Percentiles rank a stretch among this genome's conserved stretches.
These are phyloP conservation scores for Boletus albobrunnescens DNA, from an alignment of 1,284 basidiomycete genomes.

Conservation along the genomic window DNA sequence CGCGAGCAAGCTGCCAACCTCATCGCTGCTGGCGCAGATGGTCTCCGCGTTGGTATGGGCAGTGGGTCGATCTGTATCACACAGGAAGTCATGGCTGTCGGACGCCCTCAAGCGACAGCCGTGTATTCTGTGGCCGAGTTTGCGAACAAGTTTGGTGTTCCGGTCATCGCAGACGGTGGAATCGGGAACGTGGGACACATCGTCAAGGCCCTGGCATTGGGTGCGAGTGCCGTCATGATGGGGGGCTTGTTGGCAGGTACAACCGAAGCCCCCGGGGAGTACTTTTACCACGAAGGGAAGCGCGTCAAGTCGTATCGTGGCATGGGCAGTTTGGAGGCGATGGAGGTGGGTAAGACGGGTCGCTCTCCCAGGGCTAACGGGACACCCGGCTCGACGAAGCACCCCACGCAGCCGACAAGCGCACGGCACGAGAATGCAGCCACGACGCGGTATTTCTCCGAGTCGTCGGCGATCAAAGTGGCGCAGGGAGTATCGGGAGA, in stretches of 20 bases:
- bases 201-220: slow-evolving; percentile 93
- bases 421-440: slow-evolving; percentile 87
- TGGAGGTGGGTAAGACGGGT: slow-evolving; percentile 77
- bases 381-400: slow-evolving; percentile 42
- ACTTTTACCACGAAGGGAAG: slow-evolving; percentile 98
- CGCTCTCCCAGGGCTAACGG: slow-evolving; percentile 28
- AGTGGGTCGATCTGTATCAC: slow-evolving; percentile 99
- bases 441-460: slow-evolving; percentile 95
- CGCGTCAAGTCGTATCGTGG: slow-evolving; percentile 98
- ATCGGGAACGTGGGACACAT: slow-evolving; percentile 96
- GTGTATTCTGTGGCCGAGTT: slow-evolving; percentile 96
- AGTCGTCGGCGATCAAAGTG: slow-evolving; percentile 92
- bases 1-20: slow-evolving; percentile 95
- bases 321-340: slow-evolving; percentile 96
- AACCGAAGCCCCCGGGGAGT: slow-evolving; percentile 96
- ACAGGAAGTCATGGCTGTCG: slow-evolving; percentile 99
- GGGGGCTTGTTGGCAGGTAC: slow-evolving; percentile 95
- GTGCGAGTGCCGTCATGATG: slow-evolving; percentile 98
- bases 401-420: slow-evolving; percentile 43
- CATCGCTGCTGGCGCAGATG: slow-evolving; percentile 94
- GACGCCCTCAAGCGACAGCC: slow-evolving; percentile 95
- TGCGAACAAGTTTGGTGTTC: slow-evolving; percentile 89
- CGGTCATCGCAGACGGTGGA: slow-evolving; percentile 97
- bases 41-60: slow-evolving; percentile 94
- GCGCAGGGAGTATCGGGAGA: slow-evolving; percentile 97